Base-by-base conservation (phyloP, 371 early-diverging fungal genomes). In the Mucor saturninus region DNA sequence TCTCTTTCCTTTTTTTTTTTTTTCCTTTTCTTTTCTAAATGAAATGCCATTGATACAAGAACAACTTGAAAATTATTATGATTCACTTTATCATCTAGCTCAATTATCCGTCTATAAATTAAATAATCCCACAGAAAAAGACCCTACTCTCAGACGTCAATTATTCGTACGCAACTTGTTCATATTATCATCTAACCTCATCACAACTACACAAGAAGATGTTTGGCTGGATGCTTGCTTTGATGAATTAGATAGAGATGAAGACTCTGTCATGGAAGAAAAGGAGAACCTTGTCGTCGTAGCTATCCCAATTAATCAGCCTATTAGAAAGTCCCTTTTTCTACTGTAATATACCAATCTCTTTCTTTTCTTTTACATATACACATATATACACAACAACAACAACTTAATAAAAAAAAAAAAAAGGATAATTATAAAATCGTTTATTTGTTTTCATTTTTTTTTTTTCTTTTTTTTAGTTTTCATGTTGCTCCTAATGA, bases 181-280 rank as follows among this genome's bases (percentile, higher is more conserved):
- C 9, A 39, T 70, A 29, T 57, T 60, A 10, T 72, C 67, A 32
- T 61, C 67, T 8, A 53, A 54, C 51, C 56, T 71, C 13, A 59
- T 68, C 50, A 32, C 31, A 29, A 37, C 53, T 28, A 46, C 55
- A 15, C 55, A 71, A 50, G 48, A 69, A 39, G 66, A 79, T 43
- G 58, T 59, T 5, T 79, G 79, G 79, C 54, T 79, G 31, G 72
- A 77, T 53, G 66, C 70, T 38, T 77, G 77, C 46, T 74, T 77
- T 59, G 64, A 72, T 51, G 65, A 77, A 51, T 58, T 77, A 39
- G 61, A 55, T 10, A 56, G 67, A 29, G 74, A 71, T 13, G 63
- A 69, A 29, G 66, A 59, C 4, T 14, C 46, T 26, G 38, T 21
- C 11, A 51, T 35, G 35, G 32, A 60, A 39, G 52, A 59, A 11